Conservation (phyloP, 148 eudicot genomes). For the Vaccinium macrocarpon region DNA sequence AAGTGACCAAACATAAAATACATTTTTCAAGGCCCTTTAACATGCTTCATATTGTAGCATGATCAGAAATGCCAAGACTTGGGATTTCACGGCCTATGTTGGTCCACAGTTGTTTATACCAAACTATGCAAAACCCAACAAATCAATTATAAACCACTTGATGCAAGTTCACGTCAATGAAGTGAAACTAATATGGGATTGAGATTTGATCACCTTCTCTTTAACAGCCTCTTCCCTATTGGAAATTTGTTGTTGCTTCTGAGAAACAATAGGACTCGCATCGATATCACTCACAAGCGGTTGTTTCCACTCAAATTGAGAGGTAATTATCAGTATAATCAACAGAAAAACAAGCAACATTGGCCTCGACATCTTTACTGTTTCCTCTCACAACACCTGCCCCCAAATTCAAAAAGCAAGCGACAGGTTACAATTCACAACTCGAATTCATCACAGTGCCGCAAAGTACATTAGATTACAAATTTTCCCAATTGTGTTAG, state of each 20-base stretch:
- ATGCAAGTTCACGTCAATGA: not conserved
- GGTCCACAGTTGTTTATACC: not conserved
- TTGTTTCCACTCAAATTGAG: conserved; percentile 86
- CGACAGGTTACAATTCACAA: not conserved
- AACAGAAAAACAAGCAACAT: conserved; percentile 65
- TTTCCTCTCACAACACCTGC: conserved; percentile 24
- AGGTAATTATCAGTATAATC: conserved; percentile 63
- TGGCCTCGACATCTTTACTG: conserved; percentile 59
- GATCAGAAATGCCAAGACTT: not conserved
- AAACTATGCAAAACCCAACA: not conserved
- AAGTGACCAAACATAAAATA: not conserved
- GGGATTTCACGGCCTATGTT: not conserved
- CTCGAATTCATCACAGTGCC: not conserved
- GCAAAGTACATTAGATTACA: not conserved
- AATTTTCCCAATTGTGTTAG: not conserved
- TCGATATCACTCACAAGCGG: conserved; percentile 58
- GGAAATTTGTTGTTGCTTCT: conserved; percentile 52
- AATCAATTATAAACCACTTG: too few relatives aligned
- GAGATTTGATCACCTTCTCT: conserved; percentile 56
- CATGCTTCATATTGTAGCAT: not conserved
- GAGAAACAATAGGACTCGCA: conserved; percentile 37
- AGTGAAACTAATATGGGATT: not conserved
- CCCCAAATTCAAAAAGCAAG: not conserved
- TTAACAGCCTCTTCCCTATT: conserved; percentile 72
- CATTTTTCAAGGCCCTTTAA: not conserved